These are phyloP conservation scores for Cerrena zonata DNA, from an alignment of 1,284 basidiomycete species.

Conservation along the genomic window DNA sequence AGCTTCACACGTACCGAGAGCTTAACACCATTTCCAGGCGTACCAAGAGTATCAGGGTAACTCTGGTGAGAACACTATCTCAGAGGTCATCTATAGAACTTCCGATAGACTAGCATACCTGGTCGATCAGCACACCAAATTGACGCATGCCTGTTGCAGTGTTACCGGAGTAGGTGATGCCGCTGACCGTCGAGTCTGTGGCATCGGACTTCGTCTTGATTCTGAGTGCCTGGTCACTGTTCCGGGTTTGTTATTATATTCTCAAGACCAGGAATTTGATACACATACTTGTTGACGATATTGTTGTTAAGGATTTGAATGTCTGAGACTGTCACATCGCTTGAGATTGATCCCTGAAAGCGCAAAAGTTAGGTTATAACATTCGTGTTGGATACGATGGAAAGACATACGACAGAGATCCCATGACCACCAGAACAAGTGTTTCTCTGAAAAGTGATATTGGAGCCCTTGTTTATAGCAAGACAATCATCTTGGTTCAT, in stretches of 20 bases:
- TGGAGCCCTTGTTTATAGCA: slow-evolving; percentile 52
- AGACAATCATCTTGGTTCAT: slow-evolving; percentile 55
- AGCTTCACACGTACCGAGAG: slow-evolving; percentile 23
- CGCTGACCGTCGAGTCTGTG: slow-evolving; percentile 28
- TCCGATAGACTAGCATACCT: slow-evolving; percentile 22
- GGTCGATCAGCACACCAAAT: slow-evolving; percentile 36
- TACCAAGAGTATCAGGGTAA: slow-evolving; percentile 33
- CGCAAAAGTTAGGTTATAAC: too few species aligned
- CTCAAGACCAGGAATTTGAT: not conserved
- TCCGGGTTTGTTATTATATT: not conserved
- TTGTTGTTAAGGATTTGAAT: slow-evolving; percentile 45
- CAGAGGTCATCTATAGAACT: too few species aligned
- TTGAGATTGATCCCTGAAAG: slow-evolving; percentile 50
- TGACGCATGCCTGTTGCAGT: slow-evolving; percentile 23
- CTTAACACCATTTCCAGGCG: slow-evolving; percentile 33
- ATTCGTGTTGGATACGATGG: too few species aligned
- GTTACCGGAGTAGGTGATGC: slow-evolving; percentile 33
- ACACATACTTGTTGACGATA: slow-evolving; percentile 24
- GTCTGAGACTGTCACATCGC: slow-evolving; percentile 38
- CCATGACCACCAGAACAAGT: slow-evolving; percentile 55
- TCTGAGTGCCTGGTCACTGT: slow-evolving; percentile 35
- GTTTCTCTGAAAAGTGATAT: slow-evolving; percentile 50
- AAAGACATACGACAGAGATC: slow-evolving; percentile 42
- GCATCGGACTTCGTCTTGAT: slow-evolving; percentile 36
- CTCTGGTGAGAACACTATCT: too few species aligned